These are phyloP conservation scores for Stenocarpella maydis DNA, from an alignment of 2,329 filamentous ascomycete genomes.

Conservation along the genomic window DNA sequence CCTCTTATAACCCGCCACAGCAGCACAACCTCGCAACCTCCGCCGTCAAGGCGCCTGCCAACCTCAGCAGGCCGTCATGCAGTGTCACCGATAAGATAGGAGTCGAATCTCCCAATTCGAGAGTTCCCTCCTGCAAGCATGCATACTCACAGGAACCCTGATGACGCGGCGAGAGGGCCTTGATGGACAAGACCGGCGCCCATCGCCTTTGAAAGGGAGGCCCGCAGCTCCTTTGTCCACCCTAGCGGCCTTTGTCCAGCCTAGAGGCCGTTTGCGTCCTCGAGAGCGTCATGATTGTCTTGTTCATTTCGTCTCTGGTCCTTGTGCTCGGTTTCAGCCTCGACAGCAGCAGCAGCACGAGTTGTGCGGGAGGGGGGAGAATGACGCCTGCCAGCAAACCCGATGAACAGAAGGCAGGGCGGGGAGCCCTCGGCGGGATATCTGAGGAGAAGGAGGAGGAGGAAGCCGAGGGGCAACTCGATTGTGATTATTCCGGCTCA, in stretches of 20 bases:
- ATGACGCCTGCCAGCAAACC: not conserved
- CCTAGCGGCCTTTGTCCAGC: not conserved
- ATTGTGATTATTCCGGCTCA: too few relatives aligned
- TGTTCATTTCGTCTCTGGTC: slow-evolving; percentile 15
- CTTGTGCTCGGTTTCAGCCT: slow-evolving; percentile 15
- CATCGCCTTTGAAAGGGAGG: not conserved
- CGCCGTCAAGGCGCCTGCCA: not conserved
- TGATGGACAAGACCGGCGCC: not conserved
- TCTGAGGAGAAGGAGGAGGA: not conserved
- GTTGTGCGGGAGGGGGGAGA: not conserved
- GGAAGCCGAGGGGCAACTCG: not conserved
- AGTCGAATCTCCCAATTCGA: too few relatives aligned
- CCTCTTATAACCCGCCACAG: too few relatives aligned
- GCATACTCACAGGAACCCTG: slow-evolving; percentile 13
- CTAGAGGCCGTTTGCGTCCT: not conserved
- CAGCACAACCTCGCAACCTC: not conserved
- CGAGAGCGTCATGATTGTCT: slow-evolving; percentile 10
- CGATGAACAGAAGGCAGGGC: not conserved
- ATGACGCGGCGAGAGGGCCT: slow-evolving; percentile 12
- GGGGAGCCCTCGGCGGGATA: not conserved
- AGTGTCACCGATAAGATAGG: too few relatives aligned
- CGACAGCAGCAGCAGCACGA: not conserved
- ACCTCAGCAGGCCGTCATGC: not conserved
- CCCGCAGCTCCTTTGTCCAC: not conserved
- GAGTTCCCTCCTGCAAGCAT: not conserved